Evolutionary conservation across 2,329 filamentous ascomycete species (phyloP).

Genomic region (Elsinoe australis): DNA sequence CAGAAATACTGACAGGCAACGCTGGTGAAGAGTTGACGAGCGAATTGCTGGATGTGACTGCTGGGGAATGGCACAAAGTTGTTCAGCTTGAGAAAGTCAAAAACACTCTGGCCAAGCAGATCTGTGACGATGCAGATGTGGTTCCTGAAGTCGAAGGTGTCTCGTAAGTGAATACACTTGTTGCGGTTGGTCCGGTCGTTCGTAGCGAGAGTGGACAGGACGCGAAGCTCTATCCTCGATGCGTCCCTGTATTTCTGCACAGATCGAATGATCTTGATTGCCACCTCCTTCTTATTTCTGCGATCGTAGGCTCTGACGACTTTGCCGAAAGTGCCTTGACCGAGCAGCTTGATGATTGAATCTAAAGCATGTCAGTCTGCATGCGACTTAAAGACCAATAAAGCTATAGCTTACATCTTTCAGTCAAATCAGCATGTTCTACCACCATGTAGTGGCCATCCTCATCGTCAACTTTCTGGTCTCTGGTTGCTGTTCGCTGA

Average conservation of each 20-base stretch:
- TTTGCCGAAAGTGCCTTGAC: constrained; percentile 96
- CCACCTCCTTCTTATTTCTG: constrained; percentile 69
- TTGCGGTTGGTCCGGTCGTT: constrained; percentile 92
- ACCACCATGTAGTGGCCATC: constrained; percentile 96
- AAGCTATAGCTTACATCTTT: constrained; percentile 63
- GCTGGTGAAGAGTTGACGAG: constrained; percentile 91
- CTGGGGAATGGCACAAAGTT: constrained; percentile 94
- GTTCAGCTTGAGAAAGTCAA: constrained; percentile 95
- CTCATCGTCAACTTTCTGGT: constrained; percentile 76
- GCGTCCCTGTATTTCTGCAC: constrained; percentile 98
- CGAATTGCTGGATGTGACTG: constrained; percentile 96
- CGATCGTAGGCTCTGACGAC: constrained; percentile 88
- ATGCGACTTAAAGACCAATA: background rate
- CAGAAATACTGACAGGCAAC: constrained; percentile 71
- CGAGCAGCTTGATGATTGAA: constrained; percentile 78
- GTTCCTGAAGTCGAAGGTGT: constrained; percentile 94
- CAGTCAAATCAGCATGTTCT: constrained; percentile 75
- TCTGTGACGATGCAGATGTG: constrained; percentile 85
- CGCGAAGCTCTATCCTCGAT: constrained; percentile 85
- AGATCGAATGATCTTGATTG: constrained; percentile 96
- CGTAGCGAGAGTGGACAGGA: constrained; percentile 81
- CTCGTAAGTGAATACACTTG: constrained; percentile 89
- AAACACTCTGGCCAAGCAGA: constrained; percentile 85
- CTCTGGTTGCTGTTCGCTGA: constrained; percentile 26
- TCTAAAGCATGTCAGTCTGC: constrained; percentile 46